Percentiles rank a stretch among this genome's conserved stretches.
Evolutionary conservation across 169 alveolate genomes (phyloP).

Genomic region (Plasmodium blacklocki): DNA sequence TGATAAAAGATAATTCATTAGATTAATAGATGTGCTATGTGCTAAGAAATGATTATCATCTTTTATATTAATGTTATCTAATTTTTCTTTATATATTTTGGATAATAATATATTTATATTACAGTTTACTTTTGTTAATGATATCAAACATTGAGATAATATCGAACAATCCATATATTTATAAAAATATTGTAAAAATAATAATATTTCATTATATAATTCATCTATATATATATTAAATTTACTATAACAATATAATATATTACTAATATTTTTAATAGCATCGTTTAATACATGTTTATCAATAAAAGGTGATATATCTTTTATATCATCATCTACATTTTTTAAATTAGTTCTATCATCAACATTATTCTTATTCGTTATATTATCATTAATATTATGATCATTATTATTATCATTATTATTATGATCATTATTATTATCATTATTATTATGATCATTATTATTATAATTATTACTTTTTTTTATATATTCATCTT

Average conservation of each 20-base stretch:
- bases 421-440: no score
- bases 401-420: no score
- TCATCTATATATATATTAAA: constrained; percentile 67
- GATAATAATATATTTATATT: constrained; percentile 47
- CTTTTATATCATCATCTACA: background rate
- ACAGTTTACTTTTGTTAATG: constrained; percentile 41
- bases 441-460: no score
- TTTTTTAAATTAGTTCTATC: background rate
- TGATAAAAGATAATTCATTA: constrained; percentile 43
- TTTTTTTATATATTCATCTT: background rate
- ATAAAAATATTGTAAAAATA: constrained; percentile 48
- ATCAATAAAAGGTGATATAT: background rate
- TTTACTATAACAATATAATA: constrained; percentile 46
- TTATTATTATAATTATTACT: background rate
- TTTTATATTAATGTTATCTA: background rate
- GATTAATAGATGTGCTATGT: constrained; percentile 21
- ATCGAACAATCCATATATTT: constrained; percentile 37
- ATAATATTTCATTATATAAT: constrained; percentile 55
- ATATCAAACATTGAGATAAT: constrained; percentile 52
- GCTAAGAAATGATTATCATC: constrained; percentile 14
- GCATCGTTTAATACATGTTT: constrained; percentile 10
- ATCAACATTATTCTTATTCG: background rate
- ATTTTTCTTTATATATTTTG: constrained; percentile 20
- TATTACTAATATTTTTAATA: constrained; percentile 16
- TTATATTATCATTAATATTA: no score